phyloP scores from a whole-genome alignment of 345 rosid species.

The Punica granatum region DNA sequence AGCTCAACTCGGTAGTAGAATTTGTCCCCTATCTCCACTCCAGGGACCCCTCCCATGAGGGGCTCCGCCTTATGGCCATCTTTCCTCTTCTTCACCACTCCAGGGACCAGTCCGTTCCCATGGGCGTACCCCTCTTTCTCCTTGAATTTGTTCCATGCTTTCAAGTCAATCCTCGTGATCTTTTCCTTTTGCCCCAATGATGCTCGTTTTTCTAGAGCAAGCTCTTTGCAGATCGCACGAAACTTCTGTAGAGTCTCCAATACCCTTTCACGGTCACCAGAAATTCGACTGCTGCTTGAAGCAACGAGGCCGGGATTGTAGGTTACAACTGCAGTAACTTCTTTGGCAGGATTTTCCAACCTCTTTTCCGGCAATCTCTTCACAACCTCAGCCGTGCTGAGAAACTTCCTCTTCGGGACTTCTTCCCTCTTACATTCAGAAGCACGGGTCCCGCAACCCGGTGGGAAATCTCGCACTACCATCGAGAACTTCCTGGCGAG shows the following conservation, averaged over 20 bases:
- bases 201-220: not conserved
- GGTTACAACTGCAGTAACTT: too few relatives aligned
- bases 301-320: not conserved
- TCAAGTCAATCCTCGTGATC: conserved; percentile 4
- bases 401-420: not conserved
- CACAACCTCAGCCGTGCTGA: not conserved
- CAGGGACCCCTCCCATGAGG: conserved; percentile 12
- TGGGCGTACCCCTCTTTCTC: not conserved
- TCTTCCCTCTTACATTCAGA: not conserved
- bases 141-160: conserved; percentile 4
- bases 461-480: conserved; percentile 6
- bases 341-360: not conserved
- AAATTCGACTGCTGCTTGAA: not conserved
- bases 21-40: conserved; percentile 17
- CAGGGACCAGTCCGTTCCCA: not conserved
- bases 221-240: not conserved
- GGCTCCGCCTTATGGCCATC: too few relatives aligned
- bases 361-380: not conserved
- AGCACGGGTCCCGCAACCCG: conserved; percentile 6
- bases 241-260: not conserved
- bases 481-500: not conserved
- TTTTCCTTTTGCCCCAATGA: not conserved
- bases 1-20: conserved; percentile 19
- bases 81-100: not conserved
- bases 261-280: not conserved